Evolutionary conservation across 495 filamentous ascomycete genomes (phyloP).

Genomic region (Xylaria castorea): DNA sequence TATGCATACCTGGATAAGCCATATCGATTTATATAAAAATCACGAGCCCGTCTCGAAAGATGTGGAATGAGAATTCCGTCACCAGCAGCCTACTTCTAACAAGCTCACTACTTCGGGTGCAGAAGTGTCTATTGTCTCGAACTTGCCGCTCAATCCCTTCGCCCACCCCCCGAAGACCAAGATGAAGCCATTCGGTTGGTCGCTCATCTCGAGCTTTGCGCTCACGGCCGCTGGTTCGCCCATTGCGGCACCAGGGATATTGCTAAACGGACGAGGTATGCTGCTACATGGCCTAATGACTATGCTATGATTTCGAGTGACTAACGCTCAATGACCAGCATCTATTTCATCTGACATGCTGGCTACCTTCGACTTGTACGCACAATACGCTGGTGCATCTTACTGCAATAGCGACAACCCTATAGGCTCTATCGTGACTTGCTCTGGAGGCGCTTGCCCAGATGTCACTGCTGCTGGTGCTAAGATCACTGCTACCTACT

Average conservation of each 20-base stretch:
- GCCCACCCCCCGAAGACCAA: constrained; percentile 16
- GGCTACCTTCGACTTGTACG: constrained; percentile 64
- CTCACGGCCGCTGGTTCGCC: constrained; percentile 28
- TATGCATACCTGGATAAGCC: background rate
- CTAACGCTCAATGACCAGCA: constrained; percentile 29
- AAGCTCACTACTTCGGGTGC: background rate
- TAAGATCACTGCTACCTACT: constrained; percentile 62
- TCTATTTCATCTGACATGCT: constrained; percentile 47
- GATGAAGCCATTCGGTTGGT: constrained; percentile 33
- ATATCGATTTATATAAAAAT: background rate
- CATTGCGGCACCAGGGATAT: constrained; percentile 4
- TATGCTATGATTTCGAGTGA: background rate
- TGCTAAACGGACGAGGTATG: constrained; percentile 11
- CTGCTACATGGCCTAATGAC: constrained; percentile 5
- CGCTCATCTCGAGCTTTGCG: constrained; percentile 31
- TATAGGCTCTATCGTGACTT: constrained; percentile 61
- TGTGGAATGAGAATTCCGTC: background rate
- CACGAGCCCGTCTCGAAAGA: background rate
- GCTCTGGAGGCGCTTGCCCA: constrained; percentile 65
- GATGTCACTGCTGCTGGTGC: constrained; percentile 64
- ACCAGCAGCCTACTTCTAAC: background rate
- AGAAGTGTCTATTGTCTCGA: background rate
- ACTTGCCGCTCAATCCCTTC: background rate
- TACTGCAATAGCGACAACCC: constrained; percentile 67
- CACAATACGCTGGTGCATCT: constrained; percentile 72